These are phyloP conservation scores for Tolypocladium cylindrosporum DNA, from an alignment of 2,329 filamentous ascomycete species.

Conservation along the genomic window DNA sequence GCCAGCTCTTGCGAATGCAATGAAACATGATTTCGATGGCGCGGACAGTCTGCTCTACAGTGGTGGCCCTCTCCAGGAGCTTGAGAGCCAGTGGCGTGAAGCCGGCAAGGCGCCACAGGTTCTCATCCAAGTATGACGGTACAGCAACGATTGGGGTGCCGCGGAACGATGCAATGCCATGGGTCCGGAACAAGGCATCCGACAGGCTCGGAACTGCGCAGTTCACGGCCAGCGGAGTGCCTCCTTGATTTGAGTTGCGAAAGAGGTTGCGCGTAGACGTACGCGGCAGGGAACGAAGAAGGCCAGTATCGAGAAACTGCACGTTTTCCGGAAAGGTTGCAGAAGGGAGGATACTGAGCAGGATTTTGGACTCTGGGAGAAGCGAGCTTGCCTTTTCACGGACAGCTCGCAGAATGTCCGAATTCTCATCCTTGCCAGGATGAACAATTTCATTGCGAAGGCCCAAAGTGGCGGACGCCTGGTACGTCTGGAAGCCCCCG, in stretches of 20 bases:
- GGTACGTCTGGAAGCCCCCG: slow-evolving; percentile 92
- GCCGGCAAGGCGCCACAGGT: slow-evolving; percentile 85
- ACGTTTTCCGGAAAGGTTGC: slow-evolving; percentile 76
- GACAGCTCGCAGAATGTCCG: slow-evolving; percentile 84
- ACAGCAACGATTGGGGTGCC: slow-evolving; percentile 74
- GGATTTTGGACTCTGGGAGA: slow-evolving; percentile 68
- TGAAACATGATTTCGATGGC: slow-evolving; percentile 78
- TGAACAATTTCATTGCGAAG: slow-evolving; percentile 86
- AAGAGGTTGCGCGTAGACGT: slow-evolving; percentile 54
- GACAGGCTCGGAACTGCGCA: slow-evolving; percentile 79
- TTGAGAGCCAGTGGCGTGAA: slow-evolving; percentile 80
- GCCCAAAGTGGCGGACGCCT: slow-evolving; percentile 82
- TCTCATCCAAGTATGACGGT: slow-evolving; percentile 81
- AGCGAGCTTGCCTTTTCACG: slow-evolving; percentile 74
- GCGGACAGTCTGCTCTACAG: slow-evolving; percentile 59
- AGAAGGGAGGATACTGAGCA: slow-evolving; percentile 75
- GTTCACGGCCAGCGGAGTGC: slow-evolving; percentile 76
- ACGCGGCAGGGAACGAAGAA: slow-evolving; percentile 68
- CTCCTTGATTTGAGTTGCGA: slow-evolving; percentile 30
- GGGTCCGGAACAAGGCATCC: slow-evolving; percentile 71
- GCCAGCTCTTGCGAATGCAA: slow-evolving; percentile 83
- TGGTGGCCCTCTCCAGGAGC: slow-evolving; percentile 67
- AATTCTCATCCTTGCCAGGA: slow-evolving; percentile 79
- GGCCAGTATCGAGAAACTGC: slow-evolving; percentile 63
- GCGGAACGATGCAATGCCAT: slow-evolving; percentile 73